Evolutionary conservation across 768 basidiomycete genomes (phyloP).

Genomic region (Collybia nuda): DNA sequence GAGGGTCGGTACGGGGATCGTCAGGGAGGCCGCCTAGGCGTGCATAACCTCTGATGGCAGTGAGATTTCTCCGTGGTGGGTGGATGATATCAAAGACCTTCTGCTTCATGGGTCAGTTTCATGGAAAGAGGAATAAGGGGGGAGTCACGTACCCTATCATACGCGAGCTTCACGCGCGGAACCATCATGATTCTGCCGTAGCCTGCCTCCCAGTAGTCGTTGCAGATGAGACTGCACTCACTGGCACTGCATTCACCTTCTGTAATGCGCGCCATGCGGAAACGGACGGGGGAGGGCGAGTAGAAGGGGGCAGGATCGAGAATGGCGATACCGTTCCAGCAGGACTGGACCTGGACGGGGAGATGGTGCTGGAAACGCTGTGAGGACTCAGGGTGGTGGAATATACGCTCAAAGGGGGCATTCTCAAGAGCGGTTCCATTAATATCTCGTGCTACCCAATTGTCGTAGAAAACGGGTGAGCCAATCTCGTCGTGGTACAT

Average conservation of each 20-base stretch:
- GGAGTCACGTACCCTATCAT: conserved; percentile 70
- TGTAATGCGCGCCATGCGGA: conserved; percentile 90
- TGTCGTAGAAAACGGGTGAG: conserved; percentile 95
- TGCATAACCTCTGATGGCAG: conserved; percentile 91
- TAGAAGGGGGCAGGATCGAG: conserved; percentile 97
- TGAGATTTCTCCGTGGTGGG: conserved; percentile 85
- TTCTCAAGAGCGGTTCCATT: conserved; percentile 99
- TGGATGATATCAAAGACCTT: conserved; percentile 96
- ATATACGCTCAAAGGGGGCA: conserved; percentile 92
- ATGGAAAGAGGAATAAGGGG: background rate
- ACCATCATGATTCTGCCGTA: conserved; percentile 99
- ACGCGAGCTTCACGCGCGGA: conserved; percentile 93
- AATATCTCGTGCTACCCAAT: conserved; percentile 98
- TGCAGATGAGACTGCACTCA: conserved; percentile 96
- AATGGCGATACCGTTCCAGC: conserved; percentile 98
- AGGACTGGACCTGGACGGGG: conserved; percentile 94
- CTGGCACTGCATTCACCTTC: conserved; percentile 93
- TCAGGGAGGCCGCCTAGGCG: conserved; percentile 97
- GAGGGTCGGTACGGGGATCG: conserved; percentile 94
- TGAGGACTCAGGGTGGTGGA: conserved; percentile 78
- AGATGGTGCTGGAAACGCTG: conserved; percentile 88
- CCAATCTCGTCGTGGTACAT: conserved; percentile 98
- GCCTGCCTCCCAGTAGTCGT: conserved; percentile 96
- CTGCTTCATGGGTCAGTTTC: conserved; percentile 36
- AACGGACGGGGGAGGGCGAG: conserved; percentile 83